Evolutionary conservation across 495 filamentous ascomycete genomes (phyloP), one percentile per base, ranked within the genome.

Genomic region (Chaetomium cochliodes): DNA sequence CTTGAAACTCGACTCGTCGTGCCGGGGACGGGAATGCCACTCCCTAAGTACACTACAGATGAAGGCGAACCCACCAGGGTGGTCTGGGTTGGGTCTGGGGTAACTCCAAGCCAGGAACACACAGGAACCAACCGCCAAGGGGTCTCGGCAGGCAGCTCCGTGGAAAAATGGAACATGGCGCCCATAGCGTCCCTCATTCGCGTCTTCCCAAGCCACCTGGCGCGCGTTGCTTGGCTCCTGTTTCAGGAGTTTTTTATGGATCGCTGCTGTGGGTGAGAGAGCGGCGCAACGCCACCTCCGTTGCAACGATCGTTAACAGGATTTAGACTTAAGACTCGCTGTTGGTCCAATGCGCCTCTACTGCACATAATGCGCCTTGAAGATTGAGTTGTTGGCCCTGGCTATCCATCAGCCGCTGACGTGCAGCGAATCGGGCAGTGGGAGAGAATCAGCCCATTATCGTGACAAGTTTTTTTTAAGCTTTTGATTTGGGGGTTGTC

Each of bases 191-290:
- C 6, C 12, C 20, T 8, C 30, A 56, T 57, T 46, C 39, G 56
- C 41, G 41, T 22, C 39, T 3, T 49, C 20, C 4, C 47, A 26
- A 51, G 54, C 62, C 62, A 64, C 53, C 53, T 64, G 53, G 53
- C 41, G n/a, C 7, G 41, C 26, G 20, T 26, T 39, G 28, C 62
- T 58, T 64, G 54, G 62, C 46, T 49, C 53, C 8, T 20, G 62
- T 64, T 64, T 64, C 62, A 64, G 53, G 53, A 64, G 54, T 12
- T 26, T 18, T 3, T 13, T 49, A 56, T 41, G 59, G 37, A 47
- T 9, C 51, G 44, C 18, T n/a, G n/a, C n/a, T n/a, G 37, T 5
- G 28, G 13, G 41, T 30, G 57, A 56, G 53, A 6, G 18, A 39
- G 28, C 5, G 28, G 51, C 18, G 42, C 39, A 28, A n/a, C 55